A percentile compares a stretch with the other conserved stretches of the same genome.
Evolutionary conservation across 1,284 basidiomycete species (phyloP).

Genomic region (Marasmius tenuissimus): DNA sequence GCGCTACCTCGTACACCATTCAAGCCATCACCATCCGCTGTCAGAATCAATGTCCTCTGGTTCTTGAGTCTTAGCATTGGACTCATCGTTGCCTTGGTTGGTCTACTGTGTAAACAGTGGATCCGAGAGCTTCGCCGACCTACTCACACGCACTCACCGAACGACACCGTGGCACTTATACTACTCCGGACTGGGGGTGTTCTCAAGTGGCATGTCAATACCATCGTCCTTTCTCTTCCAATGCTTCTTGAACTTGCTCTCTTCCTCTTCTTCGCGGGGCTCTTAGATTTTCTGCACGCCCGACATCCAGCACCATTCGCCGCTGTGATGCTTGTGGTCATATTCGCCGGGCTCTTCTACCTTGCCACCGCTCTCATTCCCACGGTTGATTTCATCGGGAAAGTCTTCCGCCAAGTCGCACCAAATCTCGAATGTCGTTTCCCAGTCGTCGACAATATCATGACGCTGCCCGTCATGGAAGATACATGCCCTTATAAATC

Average conservation of each 20-base stretch:
- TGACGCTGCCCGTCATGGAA: neutral
- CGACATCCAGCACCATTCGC: neutral
- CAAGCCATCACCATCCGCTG: neutral
- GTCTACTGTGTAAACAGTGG: conserved; percentile 12
- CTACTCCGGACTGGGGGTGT: neutral
- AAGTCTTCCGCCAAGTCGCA: neutral
- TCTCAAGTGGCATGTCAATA: neutral
- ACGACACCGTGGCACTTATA: neutral
- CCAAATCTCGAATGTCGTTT: neutral
- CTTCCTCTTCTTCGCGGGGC: conserved; percentile 3
- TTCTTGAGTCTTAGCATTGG: conserved; percentile 7
- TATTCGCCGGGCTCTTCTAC: neutral
- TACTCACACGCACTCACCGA: neutral
- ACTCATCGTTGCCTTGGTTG: neutral
- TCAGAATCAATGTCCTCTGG: conserved; percentile 2
- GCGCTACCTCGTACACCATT: neutral
- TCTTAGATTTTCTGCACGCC: neutral
- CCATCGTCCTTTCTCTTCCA: neutral
- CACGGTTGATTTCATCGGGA: neutral
- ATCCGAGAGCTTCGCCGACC: conserved; percentile 5
- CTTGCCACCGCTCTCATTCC: neutral
- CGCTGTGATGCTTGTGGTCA: neutral
- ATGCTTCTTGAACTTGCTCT: conserved; percentile 1
- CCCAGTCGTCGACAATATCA: neutral
- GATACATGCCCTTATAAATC: neutral